These are phyloP conservation scores for Jamesozyma gamospora DNA, from an alignment of 805 yeast species.

Conservation along the genomic window DNA sequence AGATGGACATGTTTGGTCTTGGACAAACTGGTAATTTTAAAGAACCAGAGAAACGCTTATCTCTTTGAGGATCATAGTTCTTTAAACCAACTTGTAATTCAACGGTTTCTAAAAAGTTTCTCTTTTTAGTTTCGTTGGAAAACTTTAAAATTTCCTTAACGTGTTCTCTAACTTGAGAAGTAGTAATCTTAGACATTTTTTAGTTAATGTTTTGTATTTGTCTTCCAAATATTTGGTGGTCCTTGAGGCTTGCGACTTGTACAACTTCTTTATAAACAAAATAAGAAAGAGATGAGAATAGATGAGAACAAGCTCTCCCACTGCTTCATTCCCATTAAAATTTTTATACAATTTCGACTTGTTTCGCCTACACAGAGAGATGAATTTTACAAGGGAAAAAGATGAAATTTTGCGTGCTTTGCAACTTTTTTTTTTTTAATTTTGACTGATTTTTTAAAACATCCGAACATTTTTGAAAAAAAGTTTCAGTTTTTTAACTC, in stretches of 20 bases:
- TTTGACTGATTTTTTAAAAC: background rate
- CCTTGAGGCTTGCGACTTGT: constrained; percentile 43
- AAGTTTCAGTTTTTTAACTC: too few species aligned
- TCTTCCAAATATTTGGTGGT: constrained; percentile 70
- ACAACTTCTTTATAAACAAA: constrained; percentile 4
- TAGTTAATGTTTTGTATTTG: constrained; percentile 23
- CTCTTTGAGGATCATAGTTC: constrained; percentile 99
- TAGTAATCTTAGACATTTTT: constrained; percentile 82
- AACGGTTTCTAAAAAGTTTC: constrained; percentile 99
- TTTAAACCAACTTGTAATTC: constrained; percentile 99
- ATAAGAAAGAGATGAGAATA: background rate
- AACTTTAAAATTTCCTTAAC: constrained; percentile 82
- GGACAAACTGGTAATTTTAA: constrained; percentile 97
- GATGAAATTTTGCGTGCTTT: background rate
- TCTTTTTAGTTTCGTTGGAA: constrained; percentile 96
- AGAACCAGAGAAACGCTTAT: constrained; percentile 99
- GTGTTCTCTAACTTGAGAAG: constrained; percentile 92
- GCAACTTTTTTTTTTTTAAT: background rate
- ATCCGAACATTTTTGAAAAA: constrained; percentile 2
- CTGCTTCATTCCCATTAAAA: background rate
- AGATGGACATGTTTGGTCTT: constrained; percentile 99
- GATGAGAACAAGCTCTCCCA: background rate
- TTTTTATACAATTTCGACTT: background rate
- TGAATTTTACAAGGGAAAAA: too few species aligned
- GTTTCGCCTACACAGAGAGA: background rate